phyloP scores from a whole-genome alignment of 345 rosid genomes.

The Citrus hindsii region DNA sequence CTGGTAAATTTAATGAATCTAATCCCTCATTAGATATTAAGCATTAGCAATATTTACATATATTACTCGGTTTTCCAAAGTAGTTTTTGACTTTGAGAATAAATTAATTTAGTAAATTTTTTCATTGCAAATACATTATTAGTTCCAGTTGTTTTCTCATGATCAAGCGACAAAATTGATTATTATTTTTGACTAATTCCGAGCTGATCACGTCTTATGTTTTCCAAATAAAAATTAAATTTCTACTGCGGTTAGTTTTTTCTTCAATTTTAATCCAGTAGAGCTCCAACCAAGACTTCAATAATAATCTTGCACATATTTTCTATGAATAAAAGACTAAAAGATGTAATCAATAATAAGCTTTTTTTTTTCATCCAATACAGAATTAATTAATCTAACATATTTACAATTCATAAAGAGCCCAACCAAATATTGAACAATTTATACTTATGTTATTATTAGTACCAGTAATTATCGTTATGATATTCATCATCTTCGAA shows the following conservation, averaged over 20 bases:
- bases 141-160: not conserved
- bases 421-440: not conserved
- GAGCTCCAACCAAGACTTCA: not conserved
- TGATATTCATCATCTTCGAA: not conserved
- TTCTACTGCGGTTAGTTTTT: not conserved
- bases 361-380: not conserved
- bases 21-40: not conserved
- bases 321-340: not conserved
- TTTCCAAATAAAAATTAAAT: not conserved
- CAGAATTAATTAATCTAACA: not conserved
- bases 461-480: not conserved
- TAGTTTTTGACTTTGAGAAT: not conserved
- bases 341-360: no score
- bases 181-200: not conserved
- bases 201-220: not conserved
- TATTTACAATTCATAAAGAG: no score
- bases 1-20: conserved; percentile 42
- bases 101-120: no score
- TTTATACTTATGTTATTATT: not conserved
- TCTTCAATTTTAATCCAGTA: not conserved
- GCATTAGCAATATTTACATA: not conserved
- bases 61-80: not conserved
- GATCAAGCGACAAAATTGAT: not conserved
- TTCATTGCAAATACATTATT: not conserved
- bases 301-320: not conserved